Base-by-base conservation (phyloP, 768 basidiomycete genomes). In the Boletus barrowsii region DNA sequence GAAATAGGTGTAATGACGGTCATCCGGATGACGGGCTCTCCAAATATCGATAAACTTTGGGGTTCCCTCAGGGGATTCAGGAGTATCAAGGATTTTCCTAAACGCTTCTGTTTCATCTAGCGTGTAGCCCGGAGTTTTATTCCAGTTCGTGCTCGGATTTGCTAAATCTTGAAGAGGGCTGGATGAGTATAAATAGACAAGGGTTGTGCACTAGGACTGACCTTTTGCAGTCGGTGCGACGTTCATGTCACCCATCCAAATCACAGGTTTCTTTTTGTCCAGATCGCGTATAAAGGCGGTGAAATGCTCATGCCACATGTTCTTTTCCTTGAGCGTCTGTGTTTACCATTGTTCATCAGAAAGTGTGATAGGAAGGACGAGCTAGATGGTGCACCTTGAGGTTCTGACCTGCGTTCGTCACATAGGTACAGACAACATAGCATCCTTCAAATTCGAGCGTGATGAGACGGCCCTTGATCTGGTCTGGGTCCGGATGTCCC, bases 171-270 rank as follows among this genome's bases (percentile, higher is more conserved):
- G 14, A 45, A 18, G 17, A 18, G 22, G 17, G 13, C 17, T 20
- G 17, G 22, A 33, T 58, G 37, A 56, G 41, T 11, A n/a, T 15
- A 9, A 41, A 36, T 1, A 7, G 15, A 22, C 14, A 30, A 5
- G 42, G 26, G 30, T 32, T 10, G n/a, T 8, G n/a, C 24, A 46
- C 43, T 47, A 47, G 40, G 7, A 42, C 60, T 22, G 39, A 87
- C 89, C 90, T 49, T 80, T 74, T 45, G 77, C 83, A 1, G 90
- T 90, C 3, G 90, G 90, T 5, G 92, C 90, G 41, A 92, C 89
- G 56, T 95, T 95, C 53, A 94, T 64, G 70, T 95, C 93, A 8
- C 93, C 93, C 11, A 80, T 77, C 93, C 93, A 94, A 51, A 95
- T 87, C 10, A 95, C 87, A 3, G 91, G 85, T 62, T 94, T 95